phyloP scores from a whole-genome alignment of 2,329 filamentous ascomycete species.

The Myriosclerotinia duriaeana region DNA sequence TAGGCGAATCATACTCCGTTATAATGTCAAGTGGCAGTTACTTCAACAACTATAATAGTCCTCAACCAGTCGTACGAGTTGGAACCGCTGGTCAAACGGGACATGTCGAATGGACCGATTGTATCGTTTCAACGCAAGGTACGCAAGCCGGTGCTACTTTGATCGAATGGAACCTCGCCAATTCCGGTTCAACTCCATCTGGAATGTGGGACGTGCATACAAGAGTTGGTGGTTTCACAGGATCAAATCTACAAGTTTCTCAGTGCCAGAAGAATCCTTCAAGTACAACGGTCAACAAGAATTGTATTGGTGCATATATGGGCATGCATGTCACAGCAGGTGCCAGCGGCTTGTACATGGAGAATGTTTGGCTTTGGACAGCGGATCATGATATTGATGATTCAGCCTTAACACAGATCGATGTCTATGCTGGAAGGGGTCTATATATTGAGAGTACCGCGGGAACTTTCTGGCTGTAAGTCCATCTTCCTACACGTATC shows the following conservation, averaged over 20 bases:
- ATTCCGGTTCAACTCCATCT: slow-evolving; percentile 48
- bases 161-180: slow-evolving; percentile 63
- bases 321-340: slow-evolving; percentile 40
- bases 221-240: slow-evolving; percentile 46
- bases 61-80: slow-evolving; percentile 51
- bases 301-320: slow-evolving; percentile 42
- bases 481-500: neutral
- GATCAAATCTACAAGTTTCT: slow-evolving; percentile 29
- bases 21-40: slow-evolving; percentile 43
- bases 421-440: slow-evolving; percentile 52
- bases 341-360: slow-evolving; percentile 49
- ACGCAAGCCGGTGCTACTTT: slow-evolving; percentile 57
- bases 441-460: slow-evolving; percentile 48
- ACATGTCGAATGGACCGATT: slow-evolving; percentile 60
- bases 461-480: slow-evolving; percentile 50
- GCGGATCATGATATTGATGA: slow-evolving; percentile 47
- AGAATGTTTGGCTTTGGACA: slow-evolving; percentile 51
- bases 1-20: slow-evolving; percentile 48
- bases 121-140: slow-evolving; percentile 62
- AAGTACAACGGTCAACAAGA: slow-evolving; percentile 36
- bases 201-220: slow-evolving; percentile 52
- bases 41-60: slow-evolving; percentile 47
- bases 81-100: slow-evolving; percentile 59
- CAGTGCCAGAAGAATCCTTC: slow-evolving; percentile 54
- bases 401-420: slow-evolving; percentile 52